Base-by-base conservation (phyloP, 192 early-diverging fungal species). In the Chytriomyces sp. region DNA sequence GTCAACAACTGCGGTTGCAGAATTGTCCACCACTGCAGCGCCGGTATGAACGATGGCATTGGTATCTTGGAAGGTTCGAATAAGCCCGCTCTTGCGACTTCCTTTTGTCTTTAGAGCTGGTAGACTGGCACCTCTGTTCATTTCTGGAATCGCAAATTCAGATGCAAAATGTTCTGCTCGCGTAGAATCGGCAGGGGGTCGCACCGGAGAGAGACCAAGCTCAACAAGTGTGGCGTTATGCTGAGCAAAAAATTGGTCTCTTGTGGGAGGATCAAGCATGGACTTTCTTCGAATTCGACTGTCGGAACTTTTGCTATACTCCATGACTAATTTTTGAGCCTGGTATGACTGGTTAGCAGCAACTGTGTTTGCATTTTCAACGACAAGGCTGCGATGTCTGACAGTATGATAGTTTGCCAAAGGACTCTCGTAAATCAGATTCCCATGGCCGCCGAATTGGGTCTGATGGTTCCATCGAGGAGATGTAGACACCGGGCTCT, bases 241-340 rank as follows among this genome's bases (percentile, higher is more conserved):
- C 50, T 43, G 73, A 16, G 73, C 61, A 26, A 10, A 16, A 43
- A 75, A 66, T 35, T 75, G 63, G 23, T 75, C 50, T 20, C 60
- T 61, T 13, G 63, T 64, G 48, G 73, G 73, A 24, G 73, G 57
- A 53, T 75, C 73, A 49, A 75, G 66, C 73, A 75, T 75, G 61
- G 73, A 75, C 20, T 53, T 45, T 66, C 73, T 45, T 10, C 68
- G 68, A n/a, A n/a, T 67, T 47, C 46, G 35, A 16, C 16, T 16
- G 28, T 57, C 35, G 35, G 35, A 35, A 35, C 35, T 35, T 35
- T 35, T 35, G 35, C 35, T 35, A 35, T 35, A 2, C 35, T 35
- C 35, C 35, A 3, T 35, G 35, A 35, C 35, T 35, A 35, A 35
- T 35, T 35, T 35, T 35, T 35, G 35, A 35, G 35, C 35, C 35